A percentile compares a stretch with the other conserved stretches of the same genome.
These are phyloP conservation scores for Plasmodium coatneyi DNA, from an alignment of 169 alveolate genomes.

Conservation along the genomic window DNA sequence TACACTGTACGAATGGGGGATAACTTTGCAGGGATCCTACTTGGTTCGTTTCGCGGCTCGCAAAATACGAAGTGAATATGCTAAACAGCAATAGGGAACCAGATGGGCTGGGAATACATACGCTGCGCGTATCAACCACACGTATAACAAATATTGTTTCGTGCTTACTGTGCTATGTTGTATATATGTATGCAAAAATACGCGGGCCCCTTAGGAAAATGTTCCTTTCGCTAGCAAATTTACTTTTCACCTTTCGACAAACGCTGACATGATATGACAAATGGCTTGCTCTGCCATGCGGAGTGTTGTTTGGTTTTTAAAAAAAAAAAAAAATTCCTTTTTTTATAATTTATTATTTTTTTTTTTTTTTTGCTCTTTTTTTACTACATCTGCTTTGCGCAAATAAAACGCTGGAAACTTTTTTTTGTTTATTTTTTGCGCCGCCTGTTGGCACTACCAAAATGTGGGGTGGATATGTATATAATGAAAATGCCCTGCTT, in stretches of 20 bases:
- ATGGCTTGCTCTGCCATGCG: not conserved
- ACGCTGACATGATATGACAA: not conserved
- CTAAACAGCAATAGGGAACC: not conserved
- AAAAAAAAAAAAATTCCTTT: not conserved
- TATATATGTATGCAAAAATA: not conserved
- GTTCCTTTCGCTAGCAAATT: not conserved
- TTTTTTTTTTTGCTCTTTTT: not conserved
- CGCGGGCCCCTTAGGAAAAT: not conserved
- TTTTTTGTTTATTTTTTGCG: not conserved
- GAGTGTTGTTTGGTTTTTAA: not conserved
- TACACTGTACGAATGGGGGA: not conserved
- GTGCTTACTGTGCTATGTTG: not conserved
- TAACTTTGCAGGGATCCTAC: not conserved
- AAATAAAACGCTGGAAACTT: not conserved
- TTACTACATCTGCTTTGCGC: not conserved
- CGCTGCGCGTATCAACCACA: not conserved
- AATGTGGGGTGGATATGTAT: not conserved
- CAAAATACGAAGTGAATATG: not conserved
- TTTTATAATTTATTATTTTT: not conserved
- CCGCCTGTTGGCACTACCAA: not conserved
- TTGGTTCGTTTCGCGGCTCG: not conserved
- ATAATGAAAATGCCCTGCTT: not conserved
- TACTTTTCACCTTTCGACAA: not conserved
- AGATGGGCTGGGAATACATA: not conserved
- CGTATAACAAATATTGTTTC: not conserved